phyloP scores from a whole-genome alignment of 202 grass and related monocot species.

The Hordeum pubiflorum region DNA sequence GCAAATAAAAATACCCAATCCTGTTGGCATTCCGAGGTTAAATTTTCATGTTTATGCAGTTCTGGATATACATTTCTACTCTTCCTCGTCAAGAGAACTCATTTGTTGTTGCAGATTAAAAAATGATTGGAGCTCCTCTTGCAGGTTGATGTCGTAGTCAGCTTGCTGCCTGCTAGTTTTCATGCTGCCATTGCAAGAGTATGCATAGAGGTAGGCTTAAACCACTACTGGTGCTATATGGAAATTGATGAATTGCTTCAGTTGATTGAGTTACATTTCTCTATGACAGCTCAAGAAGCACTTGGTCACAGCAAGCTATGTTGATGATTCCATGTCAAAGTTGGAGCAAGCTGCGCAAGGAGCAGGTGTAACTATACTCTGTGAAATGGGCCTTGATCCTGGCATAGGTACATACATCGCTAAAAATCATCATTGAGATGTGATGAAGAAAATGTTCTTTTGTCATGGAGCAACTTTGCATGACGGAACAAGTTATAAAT shows the following conservation, averaged over 20 bases:
- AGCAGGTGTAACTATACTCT: constrained; percentile 78
- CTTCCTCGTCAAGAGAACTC: not conserved
- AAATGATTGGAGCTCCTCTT: constrained; percentile 19
- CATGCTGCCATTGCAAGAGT: constrained; percentile 77
- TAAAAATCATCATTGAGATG: not conserved
- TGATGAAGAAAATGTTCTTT: not conserved
- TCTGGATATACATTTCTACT: not conserved
- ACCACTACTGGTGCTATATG: not conserved
- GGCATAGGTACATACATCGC: constrained; percentile 61
- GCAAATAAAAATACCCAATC: not conserved
- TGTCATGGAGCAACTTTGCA: not conserved
- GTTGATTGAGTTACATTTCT: not conserved
- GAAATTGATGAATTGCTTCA: not conserved
- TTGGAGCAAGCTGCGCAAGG: constrained; percentile 57
- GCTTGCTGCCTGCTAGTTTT: constrained; percentile 80
- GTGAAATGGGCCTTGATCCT: constrained; percentile 99
- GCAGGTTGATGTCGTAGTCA: constrained; percentile 89
- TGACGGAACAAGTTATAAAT: not conserved
- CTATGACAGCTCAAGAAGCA: constrained; percentile 65
- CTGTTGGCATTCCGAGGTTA: not conserved
- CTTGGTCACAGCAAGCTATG: constrained; percentile 91
- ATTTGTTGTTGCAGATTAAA: not conserved
- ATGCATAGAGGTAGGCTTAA: constrained; percentile 72
- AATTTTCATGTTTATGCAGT: not conserved
- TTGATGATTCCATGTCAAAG: constrained; percentile 88